Conservation (phyloP, 108 stramenopile species). For the Skeletonema potamos region DNA sequence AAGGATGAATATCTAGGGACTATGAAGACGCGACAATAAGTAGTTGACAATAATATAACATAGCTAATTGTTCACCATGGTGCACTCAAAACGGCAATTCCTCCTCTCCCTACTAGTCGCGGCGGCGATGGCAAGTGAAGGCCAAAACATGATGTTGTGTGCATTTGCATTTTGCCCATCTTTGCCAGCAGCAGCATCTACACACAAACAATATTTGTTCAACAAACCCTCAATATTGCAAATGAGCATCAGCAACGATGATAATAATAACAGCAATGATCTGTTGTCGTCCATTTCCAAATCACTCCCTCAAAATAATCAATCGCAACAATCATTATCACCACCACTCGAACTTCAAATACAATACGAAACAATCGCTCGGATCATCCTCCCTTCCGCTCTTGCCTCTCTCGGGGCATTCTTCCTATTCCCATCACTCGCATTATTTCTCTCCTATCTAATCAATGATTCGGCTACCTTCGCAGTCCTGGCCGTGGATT, state of each 20-base stretch:
- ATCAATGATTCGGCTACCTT: slow-evolving; percentile 82
- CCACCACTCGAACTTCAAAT: slow-evolving; percentile 6
- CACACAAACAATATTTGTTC: neutral
- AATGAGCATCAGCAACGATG: neutral
- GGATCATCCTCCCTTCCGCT: slow-evolving; percentile 70
- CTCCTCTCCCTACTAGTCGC: neutral
- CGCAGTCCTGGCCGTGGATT: slow-evolving; percentile 77
- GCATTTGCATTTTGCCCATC: neutral
- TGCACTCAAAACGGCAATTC: neutral
- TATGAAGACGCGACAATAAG: too few relatives aligned
- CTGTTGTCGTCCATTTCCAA: neutral
- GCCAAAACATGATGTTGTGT: neutral
- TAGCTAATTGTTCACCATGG: too few relatives aligned
- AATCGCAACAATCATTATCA: neutral
- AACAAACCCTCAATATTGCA: neutral
- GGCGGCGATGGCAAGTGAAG: neutral
- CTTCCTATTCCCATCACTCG: slow-evolving; percentile 54
- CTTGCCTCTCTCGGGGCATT: slow-evolving; percentile 52
- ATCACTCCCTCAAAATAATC: neutral
- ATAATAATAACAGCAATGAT: neutral
- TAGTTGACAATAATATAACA: too few relatives aligned
- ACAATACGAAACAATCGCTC: slow-evolving; percentile 54
- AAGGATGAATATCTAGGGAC: too few relatives aligned
- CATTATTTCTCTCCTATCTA: slow-evolving; percentile 53
- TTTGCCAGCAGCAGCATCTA: neutral